Evolutionary conservation across 2,329 filamentous ascomycete species (phyloP).

Genomic region (Calonectria ilicicola): DNA sequence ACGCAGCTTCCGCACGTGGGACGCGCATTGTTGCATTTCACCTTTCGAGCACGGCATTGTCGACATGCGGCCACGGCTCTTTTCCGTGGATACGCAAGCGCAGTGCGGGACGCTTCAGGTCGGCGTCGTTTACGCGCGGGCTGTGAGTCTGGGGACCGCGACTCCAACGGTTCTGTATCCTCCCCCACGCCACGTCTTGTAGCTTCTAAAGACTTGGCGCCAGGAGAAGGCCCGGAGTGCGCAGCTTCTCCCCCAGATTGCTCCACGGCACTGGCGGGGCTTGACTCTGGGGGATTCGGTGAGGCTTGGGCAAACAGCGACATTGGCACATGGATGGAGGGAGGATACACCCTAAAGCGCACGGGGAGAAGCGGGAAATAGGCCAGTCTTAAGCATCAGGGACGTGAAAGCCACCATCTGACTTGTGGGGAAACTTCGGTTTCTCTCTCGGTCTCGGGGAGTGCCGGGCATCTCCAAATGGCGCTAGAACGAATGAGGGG

Average conservation of each 20-base stretch:
- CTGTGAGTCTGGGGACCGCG: not conserved
- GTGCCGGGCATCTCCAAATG: not conserved
- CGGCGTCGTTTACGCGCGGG: constrained; percentile 1
- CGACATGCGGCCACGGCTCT: constrained; percentile 21
- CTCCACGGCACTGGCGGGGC: not conserved
- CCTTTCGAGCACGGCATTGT: constrained; percentile 22
- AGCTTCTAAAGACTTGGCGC: not conserved
- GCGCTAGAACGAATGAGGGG: not conserved
- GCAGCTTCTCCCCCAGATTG: not conserved
- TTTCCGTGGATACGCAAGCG: constrained; percentile 16
- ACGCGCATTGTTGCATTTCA: constrained; percentile 25
- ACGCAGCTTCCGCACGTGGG: constrained; percentile 21
- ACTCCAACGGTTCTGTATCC: not conserved
- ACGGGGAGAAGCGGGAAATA: not conserved
- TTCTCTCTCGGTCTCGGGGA: not conserved
- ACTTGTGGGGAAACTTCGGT: no score
- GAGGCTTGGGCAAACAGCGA: not conserved
- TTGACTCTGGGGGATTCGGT: not conserved
- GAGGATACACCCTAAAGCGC: no score
- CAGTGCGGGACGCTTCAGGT: not conserved
- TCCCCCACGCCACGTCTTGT: not conserved
- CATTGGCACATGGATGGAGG: no score
- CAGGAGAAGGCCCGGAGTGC: not conserved
- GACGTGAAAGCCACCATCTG: not conserved
- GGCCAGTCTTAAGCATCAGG: not conserved